phyloP scores from a whole-genome alignment of 306 rosid species.

The Parietaria judaica region DNA sequence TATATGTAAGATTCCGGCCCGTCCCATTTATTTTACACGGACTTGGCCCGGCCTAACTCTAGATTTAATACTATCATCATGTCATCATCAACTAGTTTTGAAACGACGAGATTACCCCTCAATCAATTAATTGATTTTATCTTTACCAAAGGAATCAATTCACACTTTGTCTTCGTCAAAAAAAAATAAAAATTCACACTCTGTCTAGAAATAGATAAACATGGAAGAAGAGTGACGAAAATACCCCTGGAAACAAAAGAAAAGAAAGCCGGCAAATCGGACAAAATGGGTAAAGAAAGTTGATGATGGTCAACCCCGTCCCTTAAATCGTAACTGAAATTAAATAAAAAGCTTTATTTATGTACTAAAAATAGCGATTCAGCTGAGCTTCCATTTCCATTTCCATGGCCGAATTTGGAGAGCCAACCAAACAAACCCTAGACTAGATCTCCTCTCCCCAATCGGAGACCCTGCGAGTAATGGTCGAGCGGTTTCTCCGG shows the following conservation, averaged over 20 bases:
- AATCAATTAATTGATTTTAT: too few species aligned
- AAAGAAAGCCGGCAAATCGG: conserved; percentile 20
- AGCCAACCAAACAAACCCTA: conserved; percentile 25
- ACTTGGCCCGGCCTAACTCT: too few species aligned
- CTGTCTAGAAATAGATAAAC: too few species aligned
- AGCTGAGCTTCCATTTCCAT: conserved; percentile 22
- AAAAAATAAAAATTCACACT: too few species aligned
- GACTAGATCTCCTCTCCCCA: neutral
- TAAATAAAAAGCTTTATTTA: neutral
- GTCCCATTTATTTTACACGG: too few species aligned
- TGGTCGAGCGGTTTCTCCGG: conserved; percentile 17
- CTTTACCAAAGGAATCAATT: too few species aligned
- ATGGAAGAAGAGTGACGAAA: too few species aligned
- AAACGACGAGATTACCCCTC: conserved; percentile 1
- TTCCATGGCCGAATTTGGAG: conserved; percentile 45
- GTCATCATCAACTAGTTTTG: neutral
- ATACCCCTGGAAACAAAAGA: neutral
- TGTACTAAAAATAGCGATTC: conserved; percentile 28
- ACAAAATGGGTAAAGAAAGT: conserved; percentile 13
- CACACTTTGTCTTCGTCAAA: too few species aligned
- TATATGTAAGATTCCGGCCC: too few species aligned
- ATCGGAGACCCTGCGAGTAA: conserved; percentile 3
- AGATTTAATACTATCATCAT: too few species aligned
- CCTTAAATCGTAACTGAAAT: conserved; percentile 60
- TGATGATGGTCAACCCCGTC: conserved; percentile 52